Evolutionary conservation across 2,329 filamentous ascomycete genomes (phyloP).

Genomic region (Neonectria ditissima): DNA sequence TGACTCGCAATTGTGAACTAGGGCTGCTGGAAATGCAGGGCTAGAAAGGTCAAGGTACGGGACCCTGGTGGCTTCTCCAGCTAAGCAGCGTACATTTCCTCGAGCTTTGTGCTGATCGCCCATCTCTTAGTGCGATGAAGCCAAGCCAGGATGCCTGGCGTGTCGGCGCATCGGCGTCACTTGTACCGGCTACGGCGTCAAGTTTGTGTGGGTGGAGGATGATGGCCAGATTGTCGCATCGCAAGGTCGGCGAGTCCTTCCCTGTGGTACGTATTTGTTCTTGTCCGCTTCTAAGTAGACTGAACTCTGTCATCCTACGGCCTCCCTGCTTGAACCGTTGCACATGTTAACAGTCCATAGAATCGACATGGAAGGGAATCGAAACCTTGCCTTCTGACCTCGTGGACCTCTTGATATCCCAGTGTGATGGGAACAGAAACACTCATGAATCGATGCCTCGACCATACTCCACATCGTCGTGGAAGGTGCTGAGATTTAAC

Average conservation of each 20-base stretch:
- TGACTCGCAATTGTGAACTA: background rate
- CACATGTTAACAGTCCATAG: background rate
- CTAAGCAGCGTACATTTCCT: background rate
- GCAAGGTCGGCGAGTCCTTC: constrained; percentile 15
- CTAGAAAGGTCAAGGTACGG: constrained; percentile 22
- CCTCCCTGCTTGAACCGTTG: background rate
- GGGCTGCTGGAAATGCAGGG: constrained; percentile 26
- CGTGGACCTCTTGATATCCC: constrained; percentile 12
- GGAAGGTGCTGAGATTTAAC: background rate
- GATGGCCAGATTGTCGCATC: constrained; percentile 1
- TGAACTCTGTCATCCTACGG: background rate
- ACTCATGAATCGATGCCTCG: background rate
- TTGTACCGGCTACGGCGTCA: constrained; percentile 7
- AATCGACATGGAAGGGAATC: constrained; percentile 13
- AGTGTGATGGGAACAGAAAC: background rate
- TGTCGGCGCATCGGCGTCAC: constrained; percentile 12
- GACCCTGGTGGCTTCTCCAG: background rate
- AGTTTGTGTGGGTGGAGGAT: constrained; percentile 10
- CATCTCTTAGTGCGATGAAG: constrained; percentile 11
- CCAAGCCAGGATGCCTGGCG: constrained; percentile 10
- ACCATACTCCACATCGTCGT: background rate
- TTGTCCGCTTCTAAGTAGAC: background rate
- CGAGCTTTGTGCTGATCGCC: background rate
- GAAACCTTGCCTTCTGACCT: constrained; percentile 3
- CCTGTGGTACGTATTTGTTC: constrained; percentile 3